Conservation (phyloP, 176 grass and related monocot genomes). For the Ensete ventricosum region DNA sequence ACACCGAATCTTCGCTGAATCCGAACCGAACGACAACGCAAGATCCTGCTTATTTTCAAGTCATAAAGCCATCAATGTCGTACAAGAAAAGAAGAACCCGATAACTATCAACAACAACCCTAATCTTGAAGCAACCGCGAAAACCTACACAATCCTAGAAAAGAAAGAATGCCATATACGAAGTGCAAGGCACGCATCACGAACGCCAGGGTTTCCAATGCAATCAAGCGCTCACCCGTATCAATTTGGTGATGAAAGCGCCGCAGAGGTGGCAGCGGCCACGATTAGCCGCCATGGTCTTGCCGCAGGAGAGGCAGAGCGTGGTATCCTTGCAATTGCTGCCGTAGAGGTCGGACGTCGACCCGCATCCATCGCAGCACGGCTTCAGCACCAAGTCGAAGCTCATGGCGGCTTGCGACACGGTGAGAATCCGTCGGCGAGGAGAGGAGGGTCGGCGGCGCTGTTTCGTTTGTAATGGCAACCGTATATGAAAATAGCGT, state of each 20-base stretch:
- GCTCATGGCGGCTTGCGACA: conserved; percentile 5
- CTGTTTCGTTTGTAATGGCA: too few species aligned
- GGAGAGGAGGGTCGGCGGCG: not conserved
- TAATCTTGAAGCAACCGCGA: too few species aligned
- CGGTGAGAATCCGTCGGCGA: not conserved
- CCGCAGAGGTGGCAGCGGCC: conserved; percentile 39
- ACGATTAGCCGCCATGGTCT: conserved; percentile 33
- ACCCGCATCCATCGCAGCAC: conserved; percentile 48
- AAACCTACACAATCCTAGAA: too few species aligned
- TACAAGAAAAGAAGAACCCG: too few species aligned
- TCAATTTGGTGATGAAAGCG: conserved; percentile 50
- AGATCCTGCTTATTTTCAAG: too few species aligned
- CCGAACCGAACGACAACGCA: too few species aligned
- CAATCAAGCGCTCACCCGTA: conserved; percentile 25
- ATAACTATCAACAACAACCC: too few species aligned
- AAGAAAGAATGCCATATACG: too few species aligned
- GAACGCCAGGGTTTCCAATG: not conserved
- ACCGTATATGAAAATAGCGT: too few species aligned
- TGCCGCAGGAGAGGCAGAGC: conserved; percentile 54
- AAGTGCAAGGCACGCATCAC: too few species aligned
- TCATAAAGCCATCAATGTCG: too few species aligned
- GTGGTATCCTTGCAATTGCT: conserved; percentile 64
- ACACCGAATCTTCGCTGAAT: too few species aligned
- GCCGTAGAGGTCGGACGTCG: conserved; percentile 42
- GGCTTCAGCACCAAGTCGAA: conserved; percentile 49